Conservation (phyloP, 768 basidiomycete species). For the Russula lepida region DNA sequence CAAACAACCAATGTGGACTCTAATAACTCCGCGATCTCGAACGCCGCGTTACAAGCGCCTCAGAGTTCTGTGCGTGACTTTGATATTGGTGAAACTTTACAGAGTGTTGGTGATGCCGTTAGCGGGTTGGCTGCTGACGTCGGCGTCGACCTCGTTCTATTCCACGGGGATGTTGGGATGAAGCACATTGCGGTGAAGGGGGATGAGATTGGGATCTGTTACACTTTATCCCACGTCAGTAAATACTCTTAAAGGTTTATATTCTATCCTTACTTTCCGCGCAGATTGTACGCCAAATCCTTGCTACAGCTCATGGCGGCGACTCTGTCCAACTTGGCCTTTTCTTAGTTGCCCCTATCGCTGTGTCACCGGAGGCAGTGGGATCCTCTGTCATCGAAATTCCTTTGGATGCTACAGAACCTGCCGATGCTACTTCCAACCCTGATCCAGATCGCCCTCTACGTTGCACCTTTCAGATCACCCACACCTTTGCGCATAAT, state of each 20-base stretch:
- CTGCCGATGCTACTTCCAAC: conserved; percentile 9
- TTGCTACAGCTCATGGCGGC: conserved; percentile 56
- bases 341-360: conserved; percentile 35
- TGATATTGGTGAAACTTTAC: conserved; percentile 86
- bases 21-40: not conserved
- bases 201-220: conserved; percentile 77
- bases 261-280: conserved; percentile 20
- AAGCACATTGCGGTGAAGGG: conserved; percentile 81
- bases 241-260: conserved; percentile 1
- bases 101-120: conserved; percentile 80
- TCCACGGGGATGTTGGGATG: conserved; percentile 82
- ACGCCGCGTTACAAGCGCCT: conserved; percentile 10
- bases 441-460: conserved; percentile 33
- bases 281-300: conserved; percentile 78
- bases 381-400: conserved; percentile 1
- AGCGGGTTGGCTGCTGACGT: conserved; percentile 75
- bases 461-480: conserved; percentile 50
- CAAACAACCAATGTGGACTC: conserved; percentile 1
- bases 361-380: conserved; percentile 1
- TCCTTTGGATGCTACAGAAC: conserved; percentile 18
- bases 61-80: conserved; percentile 44
- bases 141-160: conserved; percentile 86
- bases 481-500: conserved; percentile 37
- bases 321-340: conserved; percentile 87
- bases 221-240: conserved; percentile 78